Conservation (phyloP, 805 yeast genomes). For the Hanseniaspora vineae region DNA sequence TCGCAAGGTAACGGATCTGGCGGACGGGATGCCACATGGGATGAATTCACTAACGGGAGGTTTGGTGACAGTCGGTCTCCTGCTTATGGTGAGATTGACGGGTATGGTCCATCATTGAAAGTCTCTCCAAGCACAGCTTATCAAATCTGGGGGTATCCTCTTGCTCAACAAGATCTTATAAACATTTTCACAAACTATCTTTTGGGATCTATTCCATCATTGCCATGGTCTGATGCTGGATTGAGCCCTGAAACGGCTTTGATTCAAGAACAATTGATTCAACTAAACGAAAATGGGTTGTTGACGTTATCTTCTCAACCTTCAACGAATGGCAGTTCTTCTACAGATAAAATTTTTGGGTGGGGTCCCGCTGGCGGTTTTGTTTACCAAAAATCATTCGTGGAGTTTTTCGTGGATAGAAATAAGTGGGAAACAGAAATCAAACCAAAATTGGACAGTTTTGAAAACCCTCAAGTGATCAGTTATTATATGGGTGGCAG, state of each 20-base stretch:
- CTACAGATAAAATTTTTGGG: constrained; percentile 82
- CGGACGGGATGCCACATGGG: constrained; percentile 92
- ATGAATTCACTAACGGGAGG: constrained; percentile 92
- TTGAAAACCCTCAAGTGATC: constrained; percentile 22
- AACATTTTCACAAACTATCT: constrained; percentile 59
- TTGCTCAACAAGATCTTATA: constrained; percentile 42
- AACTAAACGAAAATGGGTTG: constrained; percentile 58
- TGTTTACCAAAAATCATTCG: constrained; percentile 86
- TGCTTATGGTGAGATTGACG: constrained; percentile 96
- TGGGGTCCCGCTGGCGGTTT: constrained; percentile 94
- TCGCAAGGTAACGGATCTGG: constrained; percentile 73
- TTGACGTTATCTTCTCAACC: constrained; percentile 96
- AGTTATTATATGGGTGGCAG: constrained; percentile 69
- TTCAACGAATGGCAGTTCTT: constrained; percentile 65
- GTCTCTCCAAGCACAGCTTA: constrained; percentile 54
- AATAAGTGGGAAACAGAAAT: constrained; percentile 50
- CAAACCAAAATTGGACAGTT: constrained; percentile 35
- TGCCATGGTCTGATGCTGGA: constrained; percentile 85
- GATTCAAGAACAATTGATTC: constrained; percentile 82
- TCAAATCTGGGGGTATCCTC: constrained; percentile 74
- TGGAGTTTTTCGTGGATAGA: constrained; percentile 75
- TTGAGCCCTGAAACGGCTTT: constrained; percentile 81
- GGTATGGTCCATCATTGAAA: constrained; percentile 87
- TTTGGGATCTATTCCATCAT: constrained; percentile 56
- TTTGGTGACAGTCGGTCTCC: constrained; percentile 93